Percentiles rank a stretch among this genome's conserved stretches.
Evolutionary conservation across 805 yeast species (phyloP).

Genomic region (Ogataea paradorogensis): DNA sequence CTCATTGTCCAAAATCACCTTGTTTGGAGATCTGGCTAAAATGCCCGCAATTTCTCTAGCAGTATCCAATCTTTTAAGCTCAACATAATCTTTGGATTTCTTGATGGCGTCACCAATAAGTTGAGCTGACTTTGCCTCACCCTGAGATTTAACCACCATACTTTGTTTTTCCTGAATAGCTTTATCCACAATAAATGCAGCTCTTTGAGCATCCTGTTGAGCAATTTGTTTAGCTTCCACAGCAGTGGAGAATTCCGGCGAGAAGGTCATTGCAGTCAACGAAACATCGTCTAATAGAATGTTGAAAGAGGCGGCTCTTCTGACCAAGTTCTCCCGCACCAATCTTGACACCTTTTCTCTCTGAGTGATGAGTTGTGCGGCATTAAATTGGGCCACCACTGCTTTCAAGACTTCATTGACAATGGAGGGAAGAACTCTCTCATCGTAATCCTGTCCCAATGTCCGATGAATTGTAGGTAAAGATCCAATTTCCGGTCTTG

Average conservation of each 20-base stretch:
- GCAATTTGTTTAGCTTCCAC: slow-evolving; percentile 99
- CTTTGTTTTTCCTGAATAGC: slow-evolving; percentile 98
- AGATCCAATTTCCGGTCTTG: slow-evolving; percentile 77
- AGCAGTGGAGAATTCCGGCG: slow-evolving; percentile 96
- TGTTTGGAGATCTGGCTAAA: slow-evolving; percentile 84
- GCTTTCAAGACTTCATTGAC: slow-evolving; percentile 95
- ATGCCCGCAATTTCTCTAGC: slow-evolving; percentile 93
- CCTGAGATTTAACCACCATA: slow-evolving; percentile 93
- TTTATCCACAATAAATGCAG: slow-evolving; percentile 94
- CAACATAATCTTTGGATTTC: slow-evolving; percentile 93
- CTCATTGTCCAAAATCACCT: slow-evolving; percentile 86
- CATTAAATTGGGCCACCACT: slow-evolving; percentile 97
- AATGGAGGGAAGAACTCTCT: slow-evolving; percentile 95
- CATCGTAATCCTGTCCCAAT: slow-evolving; percentile 92
- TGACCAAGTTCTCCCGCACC: slow-evolving; percentile 85
- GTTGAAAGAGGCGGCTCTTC: slow-evolving; percentile 89
- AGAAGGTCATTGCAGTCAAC: slow-evolving; percentile 92
- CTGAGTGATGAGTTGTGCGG: slow-evolving; percentile 97
- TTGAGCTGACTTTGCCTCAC: slow-evolving; percentile 98
- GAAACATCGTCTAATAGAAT: slow-evolving; percentile 92
- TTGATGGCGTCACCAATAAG: slow-evolving; percentile 98
- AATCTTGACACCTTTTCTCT: slow-evolving; percentile 92
- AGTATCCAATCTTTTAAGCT: slow-evolving; percentile 93
- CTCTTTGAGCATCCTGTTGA: slow-evolving; percentile 98
- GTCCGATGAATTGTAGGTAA: slow-evolving; percentile 89